These are phyloP conservation scores for Huiozyma naganishii DNA, from an alignment of 805 yeast species.

Conservation along the genomic window DNA sequence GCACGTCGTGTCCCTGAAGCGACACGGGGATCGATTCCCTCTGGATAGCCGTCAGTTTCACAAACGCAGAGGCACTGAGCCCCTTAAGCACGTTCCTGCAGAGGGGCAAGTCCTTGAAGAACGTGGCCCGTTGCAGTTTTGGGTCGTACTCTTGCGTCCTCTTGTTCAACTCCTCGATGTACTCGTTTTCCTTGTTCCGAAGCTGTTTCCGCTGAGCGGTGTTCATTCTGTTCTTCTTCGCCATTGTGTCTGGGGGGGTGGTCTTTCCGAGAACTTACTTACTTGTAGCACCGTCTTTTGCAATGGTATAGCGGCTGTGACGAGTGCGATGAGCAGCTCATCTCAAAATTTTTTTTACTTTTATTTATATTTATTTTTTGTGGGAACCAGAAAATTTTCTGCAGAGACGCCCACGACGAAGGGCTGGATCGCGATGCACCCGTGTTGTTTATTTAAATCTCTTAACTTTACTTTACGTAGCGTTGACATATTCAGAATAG, in stretches of 20 bases:
- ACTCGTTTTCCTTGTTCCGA: conserved; percentile 29
- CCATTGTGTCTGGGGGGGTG: conserved; percentile 22
- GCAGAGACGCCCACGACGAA: no score
- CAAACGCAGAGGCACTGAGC: conserved; percentile 64
- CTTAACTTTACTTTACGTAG: no score
- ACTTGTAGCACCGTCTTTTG: background rate
- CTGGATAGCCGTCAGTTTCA: conserved; percentile 79
- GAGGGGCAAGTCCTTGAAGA: conserved; percentile 72
- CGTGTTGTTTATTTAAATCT: no score
- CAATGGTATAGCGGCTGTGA: no score
- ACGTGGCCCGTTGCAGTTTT: conserved; percentile 29
- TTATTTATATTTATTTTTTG: no score
- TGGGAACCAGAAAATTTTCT: no score
- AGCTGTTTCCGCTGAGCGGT: conserved; percentile 29
- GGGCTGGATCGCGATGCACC: no score
- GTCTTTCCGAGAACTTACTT: background rate
- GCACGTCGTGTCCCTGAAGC: conserved; percentile 64
- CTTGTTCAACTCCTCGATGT: conserved; percentile 35
- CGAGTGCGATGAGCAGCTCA: no score
- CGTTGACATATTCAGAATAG: no score
- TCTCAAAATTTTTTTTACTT: no score
- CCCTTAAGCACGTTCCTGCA: conserved; percentile 58
- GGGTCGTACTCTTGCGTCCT: conserved; percentile 47
- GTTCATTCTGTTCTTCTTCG: conserved; percentile 27
- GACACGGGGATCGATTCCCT: conserved; percentile 64